Base-by-base conservation (phyloP, 2,329 filamentous ascomycete genomes). In the Dactylellina sp. region DNA sequence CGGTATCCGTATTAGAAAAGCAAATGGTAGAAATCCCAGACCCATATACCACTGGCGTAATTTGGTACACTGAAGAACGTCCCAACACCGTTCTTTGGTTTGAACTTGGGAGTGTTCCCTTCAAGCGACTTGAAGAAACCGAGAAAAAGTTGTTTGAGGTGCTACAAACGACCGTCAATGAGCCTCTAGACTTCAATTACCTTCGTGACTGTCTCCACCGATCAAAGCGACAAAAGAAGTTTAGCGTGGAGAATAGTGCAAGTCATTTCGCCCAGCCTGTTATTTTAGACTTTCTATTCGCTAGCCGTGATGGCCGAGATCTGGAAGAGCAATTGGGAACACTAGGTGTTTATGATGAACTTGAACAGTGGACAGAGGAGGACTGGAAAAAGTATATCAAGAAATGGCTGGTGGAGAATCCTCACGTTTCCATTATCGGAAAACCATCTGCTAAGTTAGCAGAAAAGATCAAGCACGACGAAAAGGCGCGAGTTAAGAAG, bases 271-370 rank as follows among this genome's bases (percentile, higher is more conserved):
- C 92, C 0, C 89, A 88, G 76, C 91, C 91, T 72, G 89, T 98
- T 74, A 97, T 98, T 78, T 90, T 89, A 12, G 93, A 98, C 79
- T 97, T 96, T 80, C 86, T 98, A 7, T 99, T 95, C 79, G 95
- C 94, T 25, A 88, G 89, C 56, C 87, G 92, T 32, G 90, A 97
- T 80, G 96, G 95, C 9, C 75, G 80, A 42, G 81, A 80, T 50
- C 75, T 86, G 63, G 80, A 81, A 9, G 4, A 5, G 62, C 85
- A 86, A 44, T 32, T 78, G 0, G 39, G 75, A 40, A 75, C 60
- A 2, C 62, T 78, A 6, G 52, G 42, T 5, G 64, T 66, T 7
- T 79, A 77, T 75, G 91, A 95, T 75, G 83, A 83, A 0, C 82
- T 99, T 22, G 89, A 91, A 77, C 84, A 85, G 53, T 99, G 95